phyloP scores from a whole-genome alignment of 208 protist genomes.

The Acanthamoeba royreba region DNA sequence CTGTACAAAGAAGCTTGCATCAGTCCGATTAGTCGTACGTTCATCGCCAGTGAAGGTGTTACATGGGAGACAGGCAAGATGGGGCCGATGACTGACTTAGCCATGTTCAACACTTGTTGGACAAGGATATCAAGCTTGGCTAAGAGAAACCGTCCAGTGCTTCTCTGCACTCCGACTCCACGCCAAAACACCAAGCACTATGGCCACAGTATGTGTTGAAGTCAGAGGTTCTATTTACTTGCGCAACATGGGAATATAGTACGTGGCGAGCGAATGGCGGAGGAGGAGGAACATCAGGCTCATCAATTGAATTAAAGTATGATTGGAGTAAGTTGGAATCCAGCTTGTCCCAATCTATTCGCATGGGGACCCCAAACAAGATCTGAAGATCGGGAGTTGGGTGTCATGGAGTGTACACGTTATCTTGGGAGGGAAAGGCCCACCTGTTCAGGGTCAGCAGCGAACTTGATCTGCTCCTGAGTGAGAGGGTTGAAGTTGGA shows the following conservation, averaged over 20 bases:
- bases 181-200: slow-evolving; percentile 46
- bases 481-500: slow-evolving; percentile 21
- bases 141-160: background rate
- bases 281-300: background rate
- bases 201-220: too few relatives aligned
- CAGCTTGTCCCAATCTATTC: slow-evolving; percentile 32
- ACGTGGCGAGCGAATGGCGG: slow-evolving; percentile 29
- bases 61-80: background rate
- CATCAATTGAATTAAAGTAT: background rate
- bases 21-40: background rate
- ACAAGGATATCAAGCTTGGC: slow-evolving; percentile 15
- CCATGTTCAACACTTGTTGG: background rate
- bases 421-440: background rate
- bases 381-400: background rate
- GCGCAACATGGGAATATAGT: too few relatives aligned
- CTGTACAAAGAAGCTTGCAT: background rate
- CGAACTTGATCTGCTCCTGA: background rate
- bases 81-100: background rate
- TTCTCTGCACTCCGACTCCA: background rate
- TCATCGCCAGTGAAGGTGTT: background rate
- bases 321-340: background rate
- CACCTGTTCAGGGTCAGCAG: slow-evolving; percentile 2
- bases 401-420: background rate
- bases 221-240: too few relatives aligned
- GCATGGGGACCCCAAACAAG: slow-evolving; percentile 24